These are phyloP conservation scores for Cutaneotrichosporon sp. DNA, from an alignment of 1,284 basidiomycete genomes.

Conservation along the genomic window DNA sequence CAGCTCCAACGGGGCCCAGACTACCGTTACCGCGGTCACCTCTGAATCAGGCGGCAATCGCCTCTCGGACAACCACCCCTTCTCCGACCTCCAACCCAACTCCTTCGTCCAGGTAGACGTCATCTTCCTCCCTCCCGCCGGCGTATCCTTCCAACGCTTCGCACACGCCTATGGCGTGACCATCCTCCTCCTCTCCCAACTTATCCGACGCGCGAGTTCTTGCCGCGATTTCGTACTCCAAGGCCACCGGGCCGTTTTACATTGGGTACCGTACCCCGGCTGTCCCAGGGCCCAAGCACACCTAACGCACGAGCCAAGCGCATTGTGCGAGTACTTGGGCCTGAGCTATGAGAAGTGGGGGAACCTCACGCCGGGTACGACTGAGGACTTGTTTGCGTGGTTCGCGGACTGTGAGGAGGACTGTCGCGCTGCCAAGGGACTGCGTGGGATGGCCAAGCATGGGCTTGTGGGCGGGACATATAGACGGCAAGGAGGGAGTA, in stretches of 20 bases:
- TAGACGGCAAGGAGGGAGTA: not conserved
- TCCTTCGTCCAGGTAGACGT: slow-evolving; percentile 43
- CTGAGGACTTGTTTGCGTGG: slow-evolving; percentile 15
- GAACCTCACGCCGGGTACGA: not conserved
- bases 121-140: slow-evolving; percentile 23
- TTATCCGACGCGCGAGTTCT: slow-evolving; percentile 15
- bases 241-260: slow-evolving; percentile 25
- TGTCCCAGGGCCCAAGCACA: slow-evolving; percentile 28
- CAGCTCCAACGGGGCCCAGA: no score
- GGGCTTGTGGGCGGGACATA: slow-evolving; percentile 3
- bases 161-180: slow-evolving; percentile 27
- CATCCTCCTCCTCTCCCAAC: slow-evolving; percentile 15
- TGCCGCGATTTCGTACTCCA: slow-evolving; percentile 12
- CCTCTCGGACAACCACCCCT: not conserved
- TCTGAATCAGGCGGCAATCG: not conserved
- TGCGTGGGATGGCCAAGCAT: not conserved
- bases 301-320: slow-evolving; percentile 28
- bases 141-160: slow-evolving; percentile 9
- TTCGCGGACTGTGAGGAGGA: not conserved
- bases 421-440: not conserved
- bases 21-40: no score
- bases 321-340: slow-evolving; percentile 38
- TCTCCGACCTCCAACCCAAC: slow-evolving; percentile 2
- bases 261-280: slow-evolving; percentile 31
- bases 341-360: slow-evolving; percentile 21